A percentile compares a stretch with the other conserved stretches of the same genome.
Conservation (phyloP, 2,329 filamentous ascomycete genomes). For the Neoascochyta sp. region DNA sequence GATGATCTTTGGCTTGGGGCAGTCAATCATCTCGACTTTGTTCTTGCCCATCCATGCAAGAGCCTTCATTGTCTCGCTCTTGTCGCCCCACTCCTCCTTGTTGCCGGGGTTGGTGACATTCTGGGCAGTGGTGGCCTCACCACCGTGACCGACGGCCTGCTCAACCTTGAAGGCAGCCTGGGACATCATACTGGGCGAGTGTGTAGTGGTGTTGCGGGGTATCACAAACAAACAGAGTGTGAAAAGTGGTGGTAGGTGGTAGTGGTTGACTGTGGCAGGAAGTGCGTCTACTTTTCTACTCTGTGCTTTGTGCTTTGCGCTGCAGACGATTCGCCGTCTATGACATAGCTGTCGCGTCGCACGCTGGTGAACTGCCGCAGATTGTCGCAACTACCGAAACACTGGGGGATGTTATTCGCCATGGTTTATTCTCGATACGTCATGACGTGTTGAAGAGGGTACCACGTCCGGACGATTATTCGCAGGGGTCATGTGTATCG, state of each 20-base stretch:
- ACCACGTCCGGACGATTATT: constrained; percentile 12
- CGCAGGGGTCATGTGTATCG: constrained; percentile 13
- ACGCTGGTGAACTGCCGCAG: constrained; percentile 6
- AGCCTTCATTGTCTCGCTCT: constrained; percentile 68
- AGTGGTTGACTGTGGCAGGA: not conserved
- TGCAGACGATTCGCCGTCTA: too few species aligned
- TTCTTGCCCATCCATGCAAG: constrained; percentile 81
- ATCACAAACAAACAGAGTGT: constrained; percentile 3
- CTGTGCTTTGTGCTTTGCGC: too few species aligned
- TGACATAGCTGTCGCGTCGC: constrained; percentile 22
- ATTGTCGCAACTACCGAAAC: constrained; percentile 18
- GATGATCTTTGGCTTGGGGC: constrained; percentile 66
- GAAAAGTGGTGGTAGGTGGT: constrained; percentile 1
- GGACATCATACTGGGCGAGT: constrained; percentile 29
- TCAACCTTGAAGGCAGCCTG: constrained; percentile 64
- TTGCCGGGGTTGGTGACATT: constrained; percentile 63
- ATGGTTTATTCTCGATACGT: constrained; percentile 28
- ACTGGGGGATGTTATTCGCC: constrained; percentile 14
- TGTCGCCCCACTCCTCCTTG: constrained; percentile 41
- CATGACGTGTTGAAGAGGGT: constrained; percentile 26
- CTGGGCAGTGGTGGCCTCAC: constrained; percentile 62
- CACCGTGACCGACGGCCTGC: constrained; percentile 63
- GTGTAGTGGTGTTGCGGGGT: constrained; percentile 5
- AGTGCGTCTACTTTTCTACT: constrained; percentile 14
- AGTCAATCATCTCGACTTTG: constrained; percentile 65